A percentile compares a stretch with the other conserved stretches of the same genome.
Evolutionary conservation across 2,329 filamentous ascomycete genomes (phyloP).

Genomic region (Beauveria scarabaeidicola): DNA sequence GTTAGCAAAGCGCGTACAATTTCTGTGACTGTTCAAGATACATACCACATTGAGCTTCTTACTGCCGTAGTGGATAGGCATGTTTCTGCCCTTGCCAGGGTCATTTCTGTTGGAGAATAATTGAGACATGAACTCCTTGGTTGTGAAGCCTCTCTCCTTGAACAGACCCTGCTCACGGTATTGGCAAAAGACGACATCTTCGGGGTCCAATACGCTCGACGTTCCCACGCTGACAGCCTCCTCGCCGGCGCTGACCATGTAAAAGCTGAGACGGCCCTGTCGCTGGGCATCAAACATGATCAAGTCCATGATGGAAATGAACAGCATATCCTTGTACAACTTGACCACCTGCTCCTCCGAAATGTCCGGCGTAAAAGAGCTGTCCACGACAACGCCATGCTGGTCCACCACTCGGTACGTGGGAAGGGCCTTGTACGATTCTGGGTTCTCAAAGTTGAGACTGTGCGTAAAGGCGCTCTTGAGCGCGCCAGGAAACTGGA

Average conservation of each 20-base stretch:
- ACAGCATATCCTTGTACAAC: conserved; percentile 58
- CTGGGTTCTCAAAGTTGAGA: conserved; percentile 69
- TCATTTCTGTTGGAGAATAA: conserved; percentile 84
- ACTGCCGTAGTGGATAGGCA: conserved; percentile 95
- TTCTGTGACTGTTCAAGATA: conserved; percentile 12
- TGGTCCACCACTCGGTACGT: conserved; percentile 91
- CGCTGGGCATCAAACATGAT: conserved; percentile 98
- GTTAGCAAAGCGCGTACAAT: not conserved
- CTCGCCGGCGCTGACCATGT: conserved; percentile 93
- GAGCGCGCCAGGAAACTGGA: conserved; percentile 86
- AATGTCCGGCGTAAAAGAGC: conserved; percentile 59
- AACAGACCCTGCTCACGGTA: conserved; percentile 93
- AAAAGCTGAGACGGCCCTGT: conserved; percentile 90
- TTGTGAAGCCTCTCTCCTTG: conserved; percentile 75
- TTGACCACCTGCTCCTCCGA: conserved; percentile 52
- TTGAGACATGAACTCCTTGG: conserved; percentile 91
- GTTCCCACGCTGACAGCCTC: conserved; percentile 90
- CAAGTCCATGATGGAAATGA: conserved; percentile 78
- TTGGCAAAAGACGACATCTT: conserved; percentile 88
- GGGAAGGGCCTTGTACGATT: conserved; percentile 65
- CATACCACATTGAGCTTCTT: conserved; percentile 72
- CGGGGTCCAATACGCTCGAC: conserved; percentile 70
- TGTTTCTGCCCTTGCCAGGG: conserved; percentile 74
- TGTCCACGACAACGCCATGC: conserved; percentile 74
- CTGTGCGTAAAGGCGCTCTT: conserved; percentile 84